Evolutionary conservation across 2,329 filamentous ascomycete species (phyloP), one percentile per base, ranked within the genome.

Genomic region (Stylonectria norvegica): DNA sequence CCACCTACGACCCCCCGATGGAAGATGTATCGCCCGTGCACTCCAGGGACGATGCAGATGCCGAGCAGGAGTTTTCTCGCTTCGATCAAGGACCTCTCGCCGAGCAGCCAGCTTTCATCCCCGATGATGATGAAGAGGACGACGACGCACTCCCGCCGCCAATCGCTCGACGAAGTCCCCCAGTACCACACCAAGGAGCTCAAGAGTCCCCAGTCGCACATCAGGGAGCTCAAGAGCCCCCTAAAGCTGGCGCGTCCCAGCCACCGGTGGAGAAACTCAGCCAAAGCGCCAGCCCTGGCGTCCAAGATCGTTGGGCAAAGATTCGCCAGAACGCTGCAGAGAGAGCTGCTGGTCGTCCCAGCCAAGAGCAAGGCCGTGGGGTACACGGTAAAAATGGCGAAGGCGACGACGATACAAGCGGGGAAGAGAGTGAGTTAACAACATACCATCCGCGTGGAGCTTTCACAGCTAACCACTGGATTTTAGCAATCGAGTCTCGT

Each of bases 321-420:
- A 96, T 97, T 52, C 81, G 90, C 51, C 91, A 90, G 73, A 96
- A 96, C 57, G 93, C 93, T 9, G 89, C 89, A 4, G 85, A 93
- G 47, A 79, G 89, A 44, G 86, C 86, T 23, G 72, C 79, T 5
- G 75, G 74, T 38, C 75, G 81, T 46, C 72, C 79, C 30, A 81
- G 78, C 38, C 85, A 89, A 52, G 81, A 86, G 55, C 77, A 81
- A 49, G 70, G 69, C 50, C 74, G 74, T 27, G 73, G 73, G 31
- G 76, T 70, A 30, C 71, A 79, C 53, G 78, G 69, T 55, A 78
- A 76, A 56, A 71, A 71, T 19, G 68, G 73, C 6, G 81, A 83
- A 42, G 81, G 75, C 14, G 88, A 91, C 48, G 89, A 93, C 56
- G 89, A 95, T 54, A 93, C 87, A n/a, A 95, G 86, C 59, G 89